Conservation (phyloP, 305 asterid species). For the Plantago lanceolata region DNA sequence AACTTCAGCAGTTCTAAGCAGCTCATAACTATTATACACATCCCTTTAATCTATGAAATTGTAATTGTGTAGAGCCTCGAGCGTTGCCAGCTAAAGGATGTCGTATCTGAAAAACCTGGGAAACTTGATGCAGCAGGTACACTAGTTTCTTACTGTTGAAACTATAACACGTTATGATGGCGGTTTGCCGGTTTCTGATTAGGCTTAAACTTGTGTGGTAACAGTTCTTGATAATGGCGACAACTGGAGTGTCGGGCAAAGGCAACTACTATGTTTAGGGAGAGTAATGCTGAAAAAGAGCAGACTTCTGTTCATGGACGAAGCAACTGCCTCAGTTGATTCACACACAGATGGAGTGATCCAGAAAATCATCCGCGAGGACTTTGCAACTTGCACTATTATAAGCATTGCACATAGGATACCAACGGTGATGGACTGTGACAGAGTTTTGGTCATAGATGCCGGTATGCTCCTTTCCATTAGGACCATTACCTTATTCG, state of each 20-base stretch:
- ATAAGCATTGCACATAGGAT: conserved; percentile 97
- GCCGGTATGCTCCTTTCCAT: conserved; percentile 45
- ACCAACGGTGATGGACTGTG: conserved; percentile 96
- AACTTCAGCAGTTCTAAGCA: too few relatives aligned
- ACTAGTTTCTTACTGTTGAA: not conserved
- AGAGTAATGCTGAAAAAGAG: conserved; percentile 88
- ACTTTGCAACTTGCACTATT: conserved; percentile 74
- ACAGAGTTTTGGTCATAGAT: too few relatives aligned
- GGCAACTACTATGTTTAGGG: conserved; percentile 91
- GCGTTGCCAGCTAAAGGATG: conserved; percentile 93
- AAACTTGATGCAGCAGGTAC: conserved; percentile 78
- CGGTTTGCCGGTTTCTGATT: not conserved
- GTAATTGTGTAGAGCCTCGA: conserved; percentile 60
- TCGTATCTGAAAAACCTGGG: conserved; percentile 71
- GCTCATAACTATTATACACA: too few relatives aligned
- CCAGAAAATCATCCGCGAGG: conserved; percentile 89
- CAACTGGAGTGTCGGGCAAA: conserved; percentile 98
- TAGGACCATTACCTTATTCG: too few relatives aligned
- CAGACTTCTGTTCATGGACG: conserved; percentile 84
- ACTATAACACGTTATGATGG: not conserved
- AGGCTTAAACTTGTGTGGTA: not conserved
- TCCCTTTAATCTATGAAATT: conserved; percentile 17
- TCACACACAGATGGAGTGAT: conserved; percentile 86
- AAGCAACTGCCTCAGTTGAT: conserved; percentile 95
- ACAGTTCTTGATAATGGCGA: conserved; percentile 81